Evolutionary conservation across 805 yeast genomes (phyloP), one percentile per base, ranked within the genome.

Genomic region (Yarrowia yakushimensis): DNA sequence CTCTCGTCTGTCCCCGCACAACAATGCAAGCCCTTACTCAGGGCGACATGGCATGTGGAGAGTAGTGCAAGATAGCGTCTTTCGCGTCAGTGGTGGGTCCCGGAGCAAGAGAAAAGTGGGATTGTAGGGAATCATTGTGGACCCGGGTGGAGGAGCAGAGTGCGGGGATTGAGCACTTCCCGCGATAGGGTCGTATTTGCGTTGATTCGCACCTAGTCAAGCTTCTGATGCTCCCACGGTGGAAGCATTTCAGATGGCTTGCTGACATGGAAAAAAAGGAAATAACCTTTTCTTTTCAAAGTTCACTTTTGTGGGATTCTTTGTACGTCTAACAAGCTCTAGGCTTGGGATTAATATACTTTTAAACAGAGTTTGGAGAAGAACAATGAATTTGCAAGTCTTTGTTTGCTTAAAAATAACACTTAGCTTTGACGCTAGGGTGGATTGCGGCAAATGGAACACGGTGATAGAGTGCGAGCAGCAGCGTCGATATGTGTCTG

Each of bases 401-500:
- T 30, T 45, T 45, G 50, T 43, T 41, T 43, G 50, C 50, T 43
- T 31, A 17, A 43, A n/a, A 27, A 27, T 43, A 33, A 15, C 48
- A 27, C 48, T 43, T 43, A 43, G 50, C 33, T 43, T 43, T 6
- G 45, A 25, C 25, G 48, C 50, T 43, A 43, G 34, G 50, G 48
- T 22, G 33, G 46, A 25, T 42, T 42, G 46, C 46, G 46, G 27
- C 31, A 42, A 42, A 42, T 20, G 45, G 23, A 39, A 22, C 45
- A 6, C 10, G 6, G 28, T 13, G 45, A 5, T 2, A 6, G 18
- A 23, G 15, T n/a, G n/a, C n/a, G n/a, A n/a, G n/a, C n/a, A n/a
- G n/a, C n/a, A n/a, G n/a, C n/a, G n/a, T n/a, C n/a, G n/a, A n/a
- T n/a, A n/a, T n/a, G n/a, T n/a, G n/a, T n/a, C n/a, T n/a, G n/a